Evolutionary conservation across 2,329 filamentous ascomycete species (phyloP).

Genomic region (Beauveria asiatica): DNA sequence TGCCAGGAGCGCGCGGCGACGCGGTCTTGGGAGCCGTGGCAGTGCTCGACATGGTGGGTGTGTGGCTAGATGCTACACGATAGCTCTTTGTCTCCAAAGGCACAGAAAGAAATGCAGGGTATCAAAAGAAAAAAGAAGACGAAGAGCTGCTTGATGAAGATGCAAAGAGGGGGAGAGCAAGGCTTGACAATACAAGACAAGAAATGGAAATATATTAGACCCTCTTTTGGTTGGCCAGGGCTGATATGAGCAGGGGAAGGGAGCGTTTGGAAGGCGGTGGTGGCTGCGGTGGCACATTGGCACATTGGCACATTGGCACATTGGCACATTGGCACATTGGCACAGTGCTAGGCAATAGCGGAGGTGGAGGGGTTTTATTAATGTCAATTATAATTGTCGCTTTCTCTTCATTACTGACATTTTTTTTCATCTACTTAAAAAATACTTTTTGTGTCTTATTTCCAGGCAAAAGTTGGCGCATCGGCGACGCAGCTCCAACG

Average conservation of each 20-base stretch:
- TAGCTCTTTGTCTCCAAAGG: background rate
- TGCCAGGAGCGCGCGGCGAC: conserved; percentile 20
- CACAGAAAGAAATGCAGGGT: background rate
- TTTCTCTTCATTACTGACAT: too few species aligned
- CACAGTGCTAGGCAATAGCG: background rate
- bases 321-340: background rate
- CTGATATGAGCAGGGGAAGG: conserved; percentile 1
- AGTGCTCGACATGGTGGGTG: conserved; percentile 8
- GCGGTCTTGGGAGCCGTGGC: conserved; percentile 24
- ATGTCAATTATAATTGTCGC: too few species aligned
- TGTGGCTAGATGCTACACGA: conserved; percentile 2
- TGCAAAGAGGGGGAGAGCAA: conserved; percentile 8
- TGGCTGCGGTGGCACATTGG: background rate
- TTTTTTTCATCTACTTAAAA: too few species aligned
- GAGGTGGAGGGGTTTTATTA: background rate
- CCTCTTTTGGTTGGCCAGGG: conserved; percentile 1
- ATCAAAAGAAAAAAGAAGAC: background rate
- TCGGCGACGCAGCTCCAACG: too few species aligned
- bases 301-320: background rate
- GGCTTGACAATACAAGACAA: background rate
- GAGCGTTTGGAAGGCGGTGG: background rate
- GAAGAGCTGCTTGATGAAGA: conserved; percentile 3
- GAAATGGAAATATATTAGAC: conserved; percentile 6
- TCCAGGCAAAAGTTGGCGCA: too few species aligned
- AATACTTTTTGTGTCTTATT: too few species aligned